Evolutionary conservation across 2,329 filamentous ascomycete genomes (phyloP).

Genomic region (Fusarium sp.): DNA sequence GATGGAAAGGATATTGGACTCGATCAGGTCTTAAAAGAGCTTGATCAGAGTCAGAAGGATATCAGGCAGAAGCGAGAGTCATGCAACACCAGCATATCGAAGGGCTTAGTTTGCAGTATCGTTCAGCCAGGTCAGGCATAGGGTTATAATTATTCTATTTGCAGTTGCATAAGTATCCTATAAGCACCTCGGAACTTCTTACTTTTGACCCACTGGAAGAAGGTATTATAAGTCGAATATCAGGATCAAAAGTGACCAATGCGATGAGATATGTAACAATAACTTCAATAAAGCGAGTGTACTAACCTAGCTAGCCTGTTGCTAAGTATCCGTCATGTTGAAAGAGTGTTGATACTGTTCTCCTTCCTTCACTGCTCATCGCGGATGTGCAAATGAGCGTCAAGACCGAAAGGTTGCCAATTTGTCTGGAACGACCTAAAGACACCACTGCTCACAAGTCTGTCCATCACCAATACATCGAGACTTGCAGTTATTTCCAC

Average conservation of each 20-base stretch:
- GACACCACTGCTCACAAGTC: not conserved
- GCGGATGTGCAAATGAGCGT: accelerated
- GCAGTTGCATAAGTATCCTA: not conserved
- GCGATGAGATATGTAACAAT: accelerated
- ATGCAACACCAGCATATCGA: not conserved
- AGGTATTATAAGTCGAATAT: not conserved
- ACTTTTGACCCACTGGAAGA: too few relatives aligned
- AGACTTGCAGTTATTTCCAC: not conserved
- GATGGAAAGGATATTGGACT: not conserved
- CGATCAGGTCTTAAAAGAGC: not conserved
- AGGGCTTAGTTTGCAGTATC: not conserved
- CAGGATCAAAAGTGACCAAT: accelerated
- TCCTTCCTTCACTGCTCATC: accelerated
- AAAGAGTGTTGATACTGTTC: not conserved
- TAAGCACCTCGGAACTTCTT: too few relatives aligned
- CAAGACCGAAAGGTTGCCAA: not conserved
- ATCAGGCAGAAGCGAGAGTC: not conserved
- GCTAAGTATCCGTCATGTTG: accelerated
- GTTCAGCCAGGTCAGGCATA: not conserved
- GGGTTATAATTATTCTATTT: not conserved
- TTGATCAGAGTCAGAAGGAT: not conserved
- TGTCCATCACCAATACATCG: not conserved
- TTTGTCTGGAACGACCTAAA: accelerated
- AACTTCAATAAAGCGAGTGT: not conserved
- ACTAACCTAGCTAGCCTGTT: not conserved